Conservation (phyloP, 208 protist genomes). For the Trypanosomatidae sp. region DNA sequence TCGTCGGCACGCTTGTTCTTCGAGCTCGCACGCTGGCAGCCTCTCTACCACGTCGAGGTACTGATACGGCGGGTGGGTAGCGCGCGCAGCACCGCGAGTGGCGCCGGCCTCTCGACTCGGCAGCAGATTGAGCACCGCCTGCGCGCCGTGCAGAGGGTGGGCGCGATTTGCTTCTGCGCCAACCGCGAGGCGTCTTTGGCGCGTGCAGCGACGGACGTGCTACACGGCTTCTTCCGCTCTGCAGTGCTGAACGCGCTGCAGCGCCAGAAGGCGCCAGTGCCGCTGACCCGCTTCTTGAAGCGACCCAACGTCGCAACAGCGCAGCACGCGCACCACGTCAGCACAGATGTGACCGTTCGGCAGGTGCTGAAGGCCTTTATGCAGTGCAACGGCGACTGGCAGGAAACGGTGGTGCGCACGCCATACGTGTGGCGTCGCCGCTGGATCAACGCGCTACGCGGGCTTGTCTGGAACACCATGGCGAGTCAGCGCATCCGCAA, state of each 20-base stretch:
- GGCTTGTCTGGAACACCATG: conserved; percentile 83
- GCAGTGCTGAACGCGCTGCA: conserved; percentile 79
- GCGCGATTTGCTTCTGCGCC: conserved; percentile 79
- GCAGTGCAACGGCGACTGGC: conserved; percentile 65
- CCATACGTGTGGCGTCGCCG: conserved; percentile 79
- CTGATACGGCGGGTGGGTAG: conserved; percentile 73
- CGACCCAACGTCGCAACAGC: conserved; percentile 70
- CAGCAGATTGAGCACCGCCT: conserved; percentile 69
- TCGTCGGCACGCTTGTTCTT: conserved; percentile 39
- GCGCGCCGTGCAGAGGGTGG: conserved; percentile 55
- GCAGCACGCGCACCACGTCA: conserved; percentile 51
- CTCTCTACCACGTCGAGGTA: conserved; percentile 65
- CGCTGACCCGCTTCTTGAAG: conserved; percentile 63
- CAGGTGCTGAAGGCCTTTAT: conserved; percentile 70
- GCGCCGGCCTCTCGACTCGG: conserved; percentile 7
- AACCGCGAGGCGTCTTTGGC: conserved; percentile 74
- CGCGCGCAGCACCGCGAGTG: background rate
- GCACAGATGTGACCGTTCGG: conserved; percentile 66
- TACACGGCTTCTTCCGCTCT: conserved; percentile 83
- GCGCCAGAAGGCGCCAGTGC: conserved; percentile 51
- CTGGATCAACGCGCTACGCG: conserved; percentile 80
- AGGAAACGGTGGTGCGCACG: conserved; percentile 43
- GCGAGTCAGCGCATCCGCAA: conserved; percentile 60
- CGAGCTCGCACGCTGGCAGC: conserved; percentile 69
- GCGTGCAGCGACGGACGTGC: conserved; percentile 77